phyloP scores from a whole-genome alignment of 768 basidiomycete species.

The Hemileccinum impolitum region DNA sequence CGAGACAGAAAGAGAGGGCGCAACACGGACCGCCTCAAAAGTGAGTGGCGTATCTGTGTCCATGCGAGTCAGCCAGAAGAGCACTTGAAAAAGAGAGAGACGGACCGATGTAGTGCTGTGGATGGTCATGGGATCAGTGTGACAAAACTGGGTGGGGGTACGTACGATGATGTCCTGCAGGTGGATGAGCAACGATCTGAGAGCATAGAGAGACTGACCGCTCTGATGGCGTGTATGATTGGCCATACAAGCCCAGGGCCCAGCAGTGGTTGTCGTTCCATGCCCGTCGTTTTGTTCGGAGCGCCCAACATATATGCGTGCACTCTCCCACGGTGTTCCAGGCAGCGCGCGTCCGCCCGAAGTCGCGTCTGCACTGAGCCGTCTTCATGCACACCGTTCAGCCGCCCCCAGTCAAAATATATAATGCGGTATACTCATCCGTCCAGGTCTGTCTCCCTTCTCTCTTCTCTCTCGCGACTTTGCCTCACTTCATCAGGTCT shows the following conservation, averaged over 20 bases:
- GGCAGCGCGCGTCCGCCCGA: slow-evolving; percentile 25
- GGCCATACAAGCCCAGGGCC: slow-evolving; percentile 70
- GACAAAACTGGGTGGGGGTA: slow-evolving; percentile 2
- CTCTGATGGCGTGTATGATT: slow-evolving; percentile 73
- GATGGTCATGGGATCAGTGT: slow-evolving; percentile 1
- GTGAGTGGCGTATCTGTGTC: slow-evolving; percentile 75
- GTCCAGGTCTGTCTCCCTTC: slow-evolving; percentile 56
- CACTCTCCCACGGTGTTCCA: slow-evolving; percentile 21
- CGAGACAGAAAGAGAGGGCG: background rate
- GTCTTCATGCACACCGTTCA: slow-evolving; percentile 34
- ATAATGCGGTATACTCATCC: slow-evolving; percentile 90
- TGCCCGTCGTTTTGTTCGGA: background rate
- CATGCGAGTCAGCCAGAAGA: background rate
- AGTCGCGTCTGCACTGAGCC: slow-evolving; percentile 28
- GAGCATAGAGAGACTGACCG: slow-evolving; percentile 45
- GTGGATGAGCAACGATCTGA: background rate
- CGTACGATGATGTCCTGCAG: slow-evolving; percentile 60
- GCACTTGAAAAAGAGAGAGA: background rate
- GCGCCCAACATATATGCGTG: background rate
- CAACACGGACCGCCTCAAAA: slow-evolving; percentile 64
- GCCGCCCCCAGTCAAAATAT: slow-evolving; percentile 70
- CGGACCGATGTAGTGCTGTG: slow-evolving; percentile 68
- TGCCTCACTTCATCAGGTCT: slow-evolving; percentile 56
- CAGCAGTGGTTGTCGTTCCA: slow-evolving; percentile 40
- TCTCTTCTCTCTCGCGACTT: background rate